phyloP scores from a whole-genome alignment of 192 early-diverging fungal genomes.

The Borealophlyctis nickersoniae region DNA sequence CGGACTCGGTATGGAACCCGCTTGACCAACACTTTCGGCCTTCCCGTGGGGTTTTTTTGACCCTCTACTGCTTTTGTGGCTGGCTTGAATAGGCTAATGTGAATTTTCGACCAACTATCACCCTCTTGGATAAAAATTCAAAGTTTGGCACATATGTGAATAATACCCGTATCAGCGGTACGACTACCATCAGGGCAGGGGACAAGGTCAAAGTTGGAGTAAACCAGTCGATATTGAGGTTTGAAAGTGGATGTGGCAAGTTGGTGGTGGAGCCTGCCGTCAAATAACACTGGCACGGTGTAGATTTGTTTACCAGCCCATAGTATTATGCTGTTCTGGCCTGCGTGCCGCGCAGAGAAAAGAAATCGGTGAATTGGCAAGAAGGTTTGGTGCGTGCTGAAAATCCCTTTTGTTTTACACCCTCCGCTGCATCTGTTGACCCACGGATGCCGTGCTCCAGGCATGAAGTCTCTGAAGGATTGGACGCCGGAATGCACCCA shows the following conservation, averaged over 20 bases:
- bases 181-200: conserved; percentile 1
- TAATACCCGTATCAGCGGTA: not conserved
- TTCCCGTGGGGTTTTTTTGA: not conserved
- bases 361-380: not conserved
- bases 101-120: conserved; percentile 1
- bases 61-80: not conserved
- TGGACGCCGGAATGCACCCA: conserved; percentile 18
- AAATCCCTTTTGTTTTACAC: not conserved
- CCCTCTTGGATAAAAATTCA: conserved; percentile 2
- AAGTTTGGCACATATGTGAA: conserved; percentile 27
- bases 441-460: too few relatives aligned
- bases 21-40: not conserved
- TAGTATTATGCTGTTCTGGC: conserved; percentile 17
- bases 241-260: too few relatives aligned
- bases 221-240: conserved; percentile 14
- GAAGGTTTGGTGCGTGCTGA: not conserved
- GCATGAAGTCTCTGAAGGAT: conserved; percentile 4
- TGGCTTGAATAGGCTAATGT: not conserved
- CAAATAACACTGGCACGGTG: too few relatives aligned
- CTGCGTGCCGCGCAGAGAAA: conserved; percentile 8
- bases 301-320: conserved; percentile 10
- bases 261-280: too few relatives aligned
- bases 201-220: conserved; percentile 18
- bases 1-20: not conserved
- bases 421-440: not conserved